A percentile compares a stretch with the other conserved stretches of the same genome.
Evolutionary conservation across 1,139 yeast species (phyloP).

Genomic region (Blastobotrys capitulatus): DNA sequence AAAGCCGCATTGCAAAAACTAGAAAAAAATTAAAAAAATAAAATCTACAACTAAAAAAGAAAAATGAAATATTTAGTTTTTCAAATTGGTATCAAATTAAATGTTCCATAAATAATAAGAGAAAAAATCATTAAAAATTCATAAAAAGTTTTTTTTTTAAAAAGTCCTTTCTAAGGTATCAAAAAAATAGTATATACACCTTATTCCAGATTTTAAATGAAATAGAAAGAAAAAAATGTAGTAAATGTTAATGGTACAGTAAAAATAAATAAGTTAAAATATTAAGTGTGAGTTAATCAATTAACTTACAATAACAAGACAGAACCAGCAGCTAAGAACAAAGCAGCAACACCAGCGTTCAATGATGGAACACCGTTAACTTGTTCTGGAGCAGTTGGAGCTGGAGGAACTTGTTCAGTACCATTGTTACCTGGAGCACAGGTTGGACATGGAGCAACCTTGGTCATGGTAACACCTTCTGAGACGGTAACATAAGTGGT

Average conservation of each 20-base stretch:
- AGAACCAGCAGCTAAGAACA: slow-evolving; percentile 18
- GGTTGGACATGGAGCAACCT: slow-evolving; percentile 20
- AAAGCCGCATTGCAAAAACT: no score
- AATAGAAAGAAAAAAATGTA: neutral
- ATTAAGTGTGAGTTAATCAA: no score
- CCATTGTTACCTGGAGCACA: slow-evolving; percentile 17
- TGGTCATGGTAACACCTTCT: slow-evolving; percentile 29
- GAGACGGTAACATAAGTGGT: slow-evolving; percentile 29
- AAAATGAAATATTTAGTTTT: no score
- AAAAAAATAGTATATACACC: neutral
- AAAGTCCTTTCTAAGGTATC: neutral
- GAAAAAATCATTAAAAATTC: no score
- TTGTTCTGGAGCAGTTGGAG: slow-evolving; percentile 17
- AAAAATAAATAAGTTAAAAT: neutral
- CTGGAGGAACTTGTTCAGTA: slow-evolving; percentile 6
- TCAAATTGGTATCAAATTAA: no score
- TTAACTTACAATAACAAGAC: slow-evolving; percentile 15
- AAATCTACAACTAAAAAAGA: no score
- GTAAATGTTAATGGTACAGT: neutral
- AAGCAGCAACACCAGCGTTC: slow-evolving; percentile 22
- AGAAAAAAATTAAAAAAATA: no score
- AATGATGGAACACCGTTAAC: slow-evolving; percentile 21
- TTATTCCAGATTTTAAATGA: neutral
- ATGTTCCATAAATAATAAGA: no score
- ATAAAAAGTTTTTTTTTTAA: no score